Base-by-base conservation (phyloP, 129 eudicot species). In the Kitagawia praeruptora region DNA sequence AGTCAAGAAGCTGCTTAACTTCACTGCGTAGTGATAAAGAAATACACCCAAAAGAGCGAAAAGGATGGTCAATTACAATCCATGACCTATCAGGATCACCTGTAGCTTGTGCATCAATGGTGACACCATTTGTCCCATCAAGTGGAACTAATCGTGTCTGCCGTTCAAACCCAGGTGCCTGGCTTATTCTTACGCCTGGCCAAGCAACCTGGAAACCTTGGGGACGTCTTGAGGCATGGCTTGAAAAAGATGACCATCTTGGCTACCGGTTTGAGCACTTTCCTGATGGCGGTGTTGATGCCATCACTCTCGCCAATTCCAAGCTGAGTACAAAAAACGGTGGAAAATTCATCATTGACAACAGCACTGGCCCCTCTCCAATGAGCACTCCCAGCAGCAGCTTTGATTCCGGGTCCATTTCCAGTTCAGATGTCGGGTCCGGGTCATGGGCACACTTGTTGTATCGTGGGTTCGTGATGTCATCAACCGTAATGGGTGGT, bases 51-150 rank as follows among this genome's bases (percentile, higher is more conserved):
- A 89, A 89, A 76, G 97, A 91, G 82, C 84, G 98, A 39, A 93
- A 93, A 77, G 97, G 98, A 25, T 93, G 98, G 98, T 91, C 97
- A 15, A 79, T 93, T n/a, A 93, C 98, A 0, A 79, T 93, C 87
- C 98, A 93, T 44, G 98, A 93, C 81, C 87, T 93, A 23, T 91
- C 93, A n/a, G 98, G 98, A 23, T 91, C 98, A 16, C 97, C 98
- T 0, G 97, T 93, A 1, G 98, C 97, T 15, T 89, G 91, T 67
- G 98, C 98, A 0, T 93, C 98, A 16, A 93, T 93, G 97, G 97
- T 93, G 61, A 92, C 98, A 8, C 99, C 99, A 0, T 96, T 96
- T 70, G 98, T 96, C 21, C 97, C 99, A 2, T 92, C 97, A 39
- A 90, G 83, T 0, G 93, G 93, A 39, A 75, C 93, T 37, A 83